A percentile compares a stretch with the other conserved stretches of the same genome.
phyloP scores from a whole-genome alignment of 2,329 filamentous ascomycete genomes.

The Septoria linicola region DNA sequence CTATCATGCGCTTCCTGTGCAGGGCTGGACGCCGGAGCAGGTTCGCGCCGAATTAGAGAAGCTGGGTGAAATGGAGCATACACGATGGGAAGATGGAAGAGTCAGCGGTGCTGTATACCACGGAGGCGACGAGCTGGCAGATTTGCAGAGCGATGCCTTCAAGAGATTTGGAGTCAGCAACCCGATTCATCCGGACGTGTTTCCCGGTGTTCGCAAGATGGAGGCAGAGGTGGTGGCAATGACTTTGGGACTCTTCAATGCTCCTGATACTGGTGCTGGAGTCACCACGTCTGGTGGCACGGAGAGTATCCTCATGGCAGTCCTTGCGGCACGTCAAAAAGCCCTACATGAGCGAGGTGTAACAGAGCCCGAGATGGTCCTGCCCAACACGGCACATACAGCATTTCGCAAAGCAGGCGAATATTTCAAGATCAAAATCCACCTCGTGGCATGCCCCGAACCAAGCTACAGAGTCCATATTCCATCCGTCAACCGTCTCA shows the following conservation, averaged over 20 bases:
- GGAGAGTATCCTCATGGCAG: conserved; percentile 96
- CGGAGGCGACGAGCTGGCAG: conserved; percentile 76
- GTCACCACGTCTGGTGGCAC: conserved; percentile 91
- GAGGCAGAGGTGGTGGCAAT: conserved; percentile 97
- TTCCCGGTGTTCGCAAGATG: conserved; percentile 98
- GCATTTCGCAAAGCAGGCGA: conserved; percentile 93
- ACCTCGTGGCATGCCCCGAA: conserved; percentile 82
- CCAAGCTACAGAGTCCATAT: conserved; percentile 83
- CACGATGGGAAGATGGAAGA: conserved; percentile 91
- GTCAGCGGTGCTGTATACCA: conserved; percentile 97
- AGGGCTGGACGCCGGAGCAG: conserved; percentile 77
- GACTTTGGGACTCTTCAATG: conserved; percentile 78
- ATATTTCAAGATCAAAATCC: conserved; percentile 96
- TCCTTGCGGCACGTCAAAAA: conserved; percentile 84
- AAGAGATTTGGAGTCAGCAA: conserved; percentile 93
- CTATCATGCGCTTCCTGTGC: conserved; percentile 74
- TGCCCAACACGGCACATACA: conserved; percentile 91
- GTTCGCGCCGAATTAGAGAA: conserved; percentile 76
- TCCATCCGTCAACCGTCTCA: conserved; percentile 72
- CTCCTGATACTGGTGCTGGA: conserved; percentile 78
- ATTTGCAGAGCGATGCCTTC: conserved; percentile 89
- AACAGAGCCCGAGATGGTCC: conserved; percentile 94
- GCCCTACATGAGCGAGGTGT: conserved; percentile 81
- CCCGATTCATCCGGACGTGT: conserved; percentile 96
- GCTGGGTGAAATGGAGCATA: conserved; percentile 85